phyloP scores from a whole-genome alignment of 345 rosid genomes.

The Gossypium longicalyx region DNA sequence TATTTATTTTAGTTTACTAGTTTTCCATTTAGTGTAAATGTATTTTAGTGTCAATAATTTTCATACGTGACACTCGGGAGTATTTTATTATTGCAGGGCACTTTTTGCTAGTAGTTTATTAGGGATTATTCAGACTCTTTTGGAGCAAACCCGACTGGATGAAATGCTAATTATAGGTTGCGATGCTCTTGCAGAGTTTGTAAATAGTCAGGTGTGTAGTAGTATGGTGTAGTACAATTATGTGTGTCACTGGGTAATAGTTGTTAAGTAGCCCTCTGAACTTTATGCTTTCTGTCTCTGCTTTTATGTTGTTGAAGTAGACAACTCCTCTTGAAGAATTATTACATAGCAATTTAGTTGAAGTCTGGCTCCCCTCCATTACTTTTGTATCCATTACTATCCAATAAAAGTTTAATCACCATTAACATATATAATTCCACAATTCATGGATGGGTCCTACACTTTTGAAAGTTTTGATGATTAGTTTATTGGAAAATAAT shows the following conservation, averaged over 20 bases:
- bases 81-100: constrained; percentile 52
- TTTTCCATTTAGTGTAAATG: neutral
- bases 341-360: neutral
- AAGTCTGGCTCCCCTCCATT: neutral
- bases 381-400: neutral
- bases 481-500: neutral
- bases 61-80: neutral
- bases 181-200: constrained; percentile 68
- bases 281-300: neutral
- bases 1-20: neutral
- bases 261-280: neutral
- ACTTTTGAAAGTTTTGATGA: neutral
- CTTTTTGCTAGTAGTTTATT: constrained; percentile 81
- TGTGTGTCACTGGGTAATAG: neutral
- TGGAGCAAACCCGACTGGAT: constrained; percentile 70
- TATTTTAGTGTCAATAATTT: neutral
- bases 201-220: constrained; percentile 69
- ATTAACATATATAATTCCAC: neutral
- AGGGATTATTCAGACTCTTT: constrained; percentile 62
- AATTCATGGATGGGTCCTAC: neutral
- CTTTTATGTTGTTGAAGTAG: neutral
- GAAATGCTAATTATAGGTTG: constrained; percentile 75
- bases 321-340: constrained; percentile 4
- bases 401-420: neutral
- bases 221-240: constrained; percentile 2